Conservation (phyloP, 2,329 filamentous ascomycete genomes). For the Aspergillus floridensis region DNA sequence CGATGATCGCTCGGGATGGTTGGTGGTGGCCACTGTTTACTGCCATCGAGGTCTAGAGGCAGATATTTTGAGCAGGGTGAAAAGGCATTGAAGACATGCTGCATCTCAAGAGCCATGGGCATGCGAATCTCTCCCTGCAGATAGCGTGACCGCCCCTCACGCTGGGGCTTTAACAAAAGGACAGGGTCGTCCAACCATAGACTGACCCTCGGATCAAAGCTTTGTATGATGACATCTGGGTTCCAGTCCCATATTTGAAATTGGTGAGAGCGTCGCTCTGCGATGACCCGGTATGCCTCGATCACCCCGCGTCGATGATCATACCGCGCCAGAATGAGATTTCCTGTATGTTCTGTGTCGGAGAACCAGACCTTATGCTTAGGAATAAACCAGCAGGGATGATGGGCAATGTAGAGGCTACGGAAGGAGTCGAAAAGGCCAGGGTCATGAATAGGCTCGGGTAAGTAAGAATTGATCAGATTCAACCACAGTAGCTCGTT, state of each 20-base stretch:
- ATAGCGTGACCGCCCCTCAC: constrained; percentile 19
- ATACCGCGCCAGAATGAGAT: constrained; percentile 73
- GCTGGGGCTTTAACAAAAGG: constrained; percentile 52
- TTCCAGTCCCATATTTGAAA: constrained; percentile 66
- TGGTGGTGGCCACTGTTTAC: constrained; percentile 72
- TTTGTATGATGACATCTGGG: constrained; percentile 64
- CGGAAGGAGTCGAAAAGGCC: constrained; percentile 64
- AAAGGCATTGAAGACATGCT: constrained; percentile 64
- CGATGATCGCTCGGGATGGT: constrained; percentile 64
- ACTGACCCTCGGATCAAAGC: constrained; percentile 67
- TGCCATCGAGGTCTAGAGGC: constrained; percentile 43
- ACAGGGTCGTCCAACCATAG: constrained; percentile 75
- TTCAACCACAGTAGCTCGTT: constrained; percentile 71
- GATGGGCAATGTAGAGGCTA: constrained; percentile 69
- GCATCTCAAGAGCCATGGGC: constrained; percentile 52
- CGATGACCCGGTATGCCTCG: constrained; percentile 74
- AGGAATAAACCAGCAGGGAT: constrained; percentile 81
- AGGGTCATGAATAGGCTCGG: constrained; percentile 54
- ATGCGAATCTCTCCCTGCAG: constrained; percentile 49
- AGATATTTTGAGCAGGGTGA: constrained; percentile 57
- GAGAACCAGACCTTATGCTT: constrained; percentile 82
- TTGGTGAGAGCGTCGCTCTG: constrained; percentile 55
- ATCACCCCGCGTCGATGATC: constrained; percentile 71
- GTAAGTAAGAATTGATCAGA: constrained; percentile 67
- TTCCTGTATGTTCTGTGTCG: constrained; percentile 70